Base-by-base conservation (phyloP, 768 basidiomycete species). In the Boletus edulis region DNA sequence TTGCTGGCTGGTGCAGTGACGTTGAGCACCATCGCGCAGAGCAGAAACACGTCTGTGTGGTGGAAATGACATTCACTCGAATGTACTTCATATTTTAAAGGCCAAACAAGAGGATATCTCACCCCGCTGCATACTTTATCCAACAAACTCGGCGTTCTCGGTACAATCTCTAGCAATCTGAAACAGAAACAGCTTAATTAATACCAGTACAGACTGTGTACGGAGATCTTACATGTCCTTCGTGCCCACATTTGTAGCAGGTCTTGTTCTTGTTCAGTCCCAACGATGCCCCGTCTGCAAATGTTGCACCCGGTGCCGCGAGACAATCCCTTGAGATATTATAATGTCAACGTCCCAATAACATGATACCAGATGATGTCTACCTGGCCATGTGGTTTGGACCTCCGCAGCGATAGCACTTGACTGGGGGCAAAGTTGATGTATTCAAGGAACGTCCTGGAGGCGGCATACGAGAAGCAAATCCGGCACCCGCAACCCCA, bases 391-490 rank as follows among this genome's bases (percentile, higher is more conserved):
- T 83, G 68, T 92, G 90, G 75, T 94, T 95, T 14, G 88, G 84
- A 29, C 90, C 90, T 44, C 91, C 91, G 66, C 94, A 96, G 47
- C 89, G 84, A 71, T 89, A 94, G 66, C 93, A 96, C 72, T 89
- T 91, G 48, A 94, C 85, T 17, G 89, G 86, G 48, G 89, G 89
- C 46, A 91, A 74, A 46, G 87, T 82, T 20, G 89, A 85, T 15
- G 82, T 86, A 66, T 91, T 89, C 59, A 91, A 73, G 27, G 76
- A 78, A 58, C 89, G 86, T 43, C 91, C 89, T 22, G 87, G 84
- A 51, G 89, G 87, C 37, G 89, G 82, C 49, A 81, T 77, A 48
- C 90, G 88, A 45, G 85, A 78, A 42, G 81, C 82, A 66, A 87
- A 89, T 22, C 71, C 76, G 52, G 69, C 65, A 7, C 73, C 75